Conservation (phyloP, 1,284 basidiomycete species). For the Cryptococcus sp. region DNA sequence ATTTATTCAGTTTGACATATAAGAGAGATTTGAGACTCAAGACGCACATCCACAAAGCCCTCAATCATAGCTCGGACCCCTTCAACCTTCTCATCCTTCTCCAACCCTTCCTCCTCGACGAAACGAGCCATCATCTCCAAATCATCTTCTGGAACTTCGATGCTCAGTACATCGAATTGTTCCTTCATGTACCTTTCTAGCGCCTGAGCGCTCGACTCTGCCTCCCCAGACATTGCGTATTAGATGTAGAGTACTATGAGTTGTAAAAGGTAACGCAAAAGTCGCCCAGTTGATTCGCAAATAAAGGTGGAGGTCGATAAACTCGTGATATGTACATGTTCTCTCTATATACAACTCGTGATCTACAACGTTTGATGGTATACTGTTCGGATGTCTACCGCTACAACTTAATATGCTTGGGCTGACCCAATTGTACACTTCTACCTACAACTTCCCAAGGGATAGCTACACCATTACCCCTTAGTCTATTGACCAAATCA, state of each 20-base stretch:
- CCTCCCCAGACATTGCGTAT: conserved; percentile 1
- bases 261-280: too few relatives aligned
- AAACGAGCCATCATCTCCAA: conserved; percentile 47
- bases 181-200: conserved; percentile 38
- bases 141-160: conserved; percentile 40
- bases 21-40: neutral
- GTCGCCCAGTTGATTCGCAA: too few relatives aligned
- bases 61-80: conserved; percentile 48
- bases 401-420: too few relatives aligned
- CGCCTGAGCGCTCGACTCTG: conserved; percentile 32
- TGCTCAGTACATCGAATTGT: conserved; percentile 28
- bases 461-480: neutral
- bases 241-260: too few relatives aligned
- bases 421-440: too few relatives aligned
- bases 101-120: conserved; percentile 47
- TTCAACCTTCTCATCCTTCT: conserved; percentile 45
- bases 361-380: too few relatives aligned
- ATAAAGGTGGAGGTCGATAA: too few relatives aligned
- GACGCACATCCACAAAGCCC: conserved; percentile 37
- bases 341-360: too few relatives aligned
- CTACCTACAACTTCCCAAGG: neutral
- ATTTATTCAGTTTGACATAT: too few relatives aligned
- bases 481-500: neutral
- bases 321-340: too few relatives aligned
- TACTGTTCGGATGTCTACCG: too few relatives aligned